A percentile compares a stretch with the other conserved stretches of the same genome.
Evolutionary conservation across 441 rosid species (phyloP).

Genomic region (Eugenia klotzschiana): DNA sequence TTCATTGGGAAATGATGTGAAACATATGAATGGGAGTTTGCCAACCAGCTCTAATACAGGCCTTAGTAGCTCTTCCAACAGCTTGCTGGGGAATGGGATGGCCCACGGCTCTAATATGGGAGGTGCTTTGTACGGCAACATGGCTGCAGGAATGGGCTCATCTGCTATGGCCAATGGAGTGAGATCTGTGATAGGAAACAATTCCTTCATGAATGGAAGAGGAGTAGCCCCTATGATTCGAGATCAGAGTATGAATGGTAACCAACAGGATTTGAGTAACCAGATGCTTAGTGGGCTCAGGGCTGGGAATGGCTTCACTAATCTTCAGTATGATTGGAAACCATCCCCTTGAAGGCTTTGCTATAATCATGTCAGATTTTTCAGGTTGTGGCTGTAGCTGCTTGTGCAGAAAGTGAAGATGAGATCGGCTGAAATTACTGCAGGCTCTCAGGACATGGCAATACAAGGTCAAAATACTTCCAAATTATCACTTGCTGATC

Average conservation of each 20-base stretch:
- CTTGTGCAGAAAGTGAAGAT: constrained; percentile 18
- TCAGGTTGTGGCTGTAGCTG: constrained; percentile 14
- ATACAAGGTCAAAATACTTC: constrained; percentile 6
- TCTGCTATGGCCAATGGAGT: constrained; percentile 53
- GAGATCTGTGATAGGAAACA: constrained; percentile 46
- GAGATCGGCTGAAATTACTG: constrained; percentile 18
- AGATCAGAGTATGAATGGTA: constrained; percentile 50
- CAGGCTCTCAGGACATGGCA: constrained; percentile 18
- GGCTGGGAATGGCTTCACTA: constrained; percentile 66
- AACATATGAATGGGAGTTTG: constrained; percentile 34
- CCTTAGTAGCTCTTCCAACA: constrained; percentile 24
- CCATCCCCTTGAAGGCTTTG: constrained; percentile 30
- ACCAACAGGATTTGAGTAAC: constrained; percentile 68
- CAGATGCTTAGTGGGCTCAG: constrained; percentile 63
- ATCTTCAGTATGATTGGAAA: constrained; percentile 82
- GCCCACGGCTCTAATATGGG: constrained; percentile 27
- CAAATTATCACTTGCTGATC: constrained; percentile 23
- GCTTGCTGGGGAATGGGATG: constrained; percentile 39
- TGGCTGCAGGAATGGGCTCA: constrained; percentile 53
- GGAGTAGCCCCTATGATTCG: constrained; percentile 39
- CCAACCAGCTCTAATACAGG: constrained; percentile 32
- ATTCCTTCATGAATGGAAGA: constrained; percentile 57
- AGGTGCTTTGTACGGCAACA: constrained; percentile 29
- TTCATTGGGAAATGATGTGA: constrained; percentile 47
- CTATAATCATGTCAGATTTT: background rate